Evolutionary conservation across 768 basidiomycete genomes (phyloP).

Genomic region (Favolaschia claudopus): DNA sequence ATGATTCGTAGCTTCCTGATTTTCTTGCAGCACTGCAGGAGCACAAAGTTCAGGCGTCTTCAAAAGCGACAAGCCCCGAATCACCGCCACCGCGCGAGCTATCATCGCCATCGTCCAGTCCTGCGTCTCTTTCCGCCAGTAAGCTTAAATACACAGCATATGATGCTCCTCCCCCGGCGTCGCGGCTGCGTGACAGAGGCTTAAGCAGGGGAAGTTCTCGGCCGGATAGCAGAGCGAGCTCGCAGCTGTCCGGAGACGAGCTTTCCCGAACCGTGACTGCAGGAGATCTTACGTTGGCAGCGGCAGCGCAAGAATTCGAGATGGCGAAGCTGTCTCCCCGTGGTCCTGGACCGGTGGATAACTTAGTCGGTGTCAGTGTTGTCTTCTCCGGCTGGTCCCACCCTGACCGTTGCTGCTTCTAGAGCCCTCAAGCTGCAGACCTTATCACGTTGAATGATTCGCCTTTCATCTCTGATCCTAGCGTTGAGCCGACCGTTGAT

Average conservation of each 20-base stretch:
- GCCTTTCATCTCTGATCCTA: slow-evolving; percentile 64
- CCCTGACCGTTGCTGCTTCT: not conserved
- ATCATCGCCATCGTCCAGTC: slow-evolving; percentile 30
- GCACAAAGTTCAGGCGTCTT: slow-evolving; percentile 32
- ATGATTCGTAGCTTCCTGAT: slow-evolving; percentile 67
- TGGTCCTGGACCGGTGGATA: not conserved
- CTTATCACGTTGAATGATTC: slow-evolving; percentile 76
- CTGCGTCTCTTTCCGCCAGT: slow-evolving; percentile 41
- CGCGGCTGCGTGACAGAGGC: slow-evolving; percentile 49
- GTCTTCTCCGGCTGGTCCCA: not conserved
- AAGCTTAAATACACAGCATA: slow-evolving; percentile 78
- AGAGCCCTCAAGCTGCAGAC: slow-evolving; percentile 44
- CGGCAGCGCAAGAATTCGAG: slow-evolving; percentile 41
- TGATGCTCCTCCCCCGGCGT: slow-evolving; percentile 61
- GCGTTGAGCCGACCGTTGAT: slow-evolving; percentile 21
- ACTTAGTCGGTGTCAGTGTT: not conserved
- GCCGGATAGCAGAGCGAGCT: slow-evolving; percentile 35
- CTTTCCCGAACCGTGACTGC: slow-evolving; percentile 44
- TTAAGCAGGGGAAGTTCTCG: slow-evolving; percentile 43
- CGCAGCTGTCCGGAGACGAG: slow-evolving; percentile 37
- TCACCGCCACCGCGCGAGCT: slow-evolving; percentile 5
- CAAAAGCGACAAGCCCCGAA: slow-evolving; percentile 20
- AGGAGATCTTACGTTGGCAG: slow-evolving; percentile 54
- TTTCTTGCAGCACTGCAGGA: slow-evolving; percentile 61
- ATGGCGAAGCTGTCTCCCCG: slow-evolving; percentile 26